Percentiles rank a stretch among this genome's conserved stretches.
Evolutionary conservation across 2,329 filamentous ascomycete genomes (phyloP).

Genomic region (Colletotrichum chrysophilum): DNA sequence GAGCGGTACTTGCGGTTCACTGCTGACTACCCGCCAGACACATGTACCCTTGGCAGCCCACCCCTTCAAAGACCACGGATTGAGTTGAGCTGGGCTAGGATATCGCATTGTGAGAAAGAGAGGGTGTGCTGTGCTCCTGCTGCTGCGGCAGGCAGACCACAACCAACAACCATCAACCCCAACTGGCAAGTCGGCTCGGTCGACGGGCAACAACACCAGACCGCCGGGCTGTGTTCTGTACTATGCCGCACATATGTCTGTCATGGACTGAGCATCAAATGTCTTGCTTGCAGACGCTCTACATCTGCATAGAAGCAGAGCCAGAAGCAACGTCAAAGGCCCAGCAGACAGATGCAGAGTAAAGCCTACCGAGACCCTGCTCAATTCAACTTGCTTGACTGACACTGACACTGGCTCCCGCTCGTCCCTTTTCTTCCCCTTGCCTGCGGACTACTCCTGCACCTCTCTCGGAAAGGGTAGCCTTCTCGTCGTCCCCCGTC

Average conservation of each 20-base stretch:
- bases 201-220: not conserved
- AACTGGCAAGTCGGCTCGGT: not conserved
- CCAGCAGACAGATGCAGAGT: not conserved
- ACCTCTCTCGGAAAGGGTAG: not conserved
- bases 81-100: constrained; percentile 5
- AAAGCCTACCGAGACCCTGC: not conserved
- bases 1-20: not conserved
- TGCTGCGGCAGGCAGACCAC: not conserved
- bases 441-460: not conserved
- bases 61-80: not conserved
- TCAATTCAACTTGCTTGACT: not conserved
- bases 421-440: constrained; percentile 3
- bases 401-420: constrained; percentile 18
- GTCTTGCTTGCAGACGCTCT: not conserved
- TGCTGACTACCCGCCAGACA: not conserved
- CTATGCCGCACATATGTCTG: not conserved
- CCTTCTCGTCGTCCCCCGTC: not conserved
- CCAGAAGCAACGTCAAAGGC: not conserved
- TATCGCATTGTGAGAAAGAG: not conserved
- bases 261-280: not conserved
- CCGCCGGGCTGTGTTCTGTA: not conserved
- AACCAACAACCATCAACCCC: not conserved
- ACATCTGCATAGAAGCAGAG: not conserved
- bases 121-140: not conserved
- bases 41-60: not conserved